Base-by-base conservation (phyloP, 2,329 filamentous ascomycete genomes). In the Calonectria pseudoturangicola region DNA sequence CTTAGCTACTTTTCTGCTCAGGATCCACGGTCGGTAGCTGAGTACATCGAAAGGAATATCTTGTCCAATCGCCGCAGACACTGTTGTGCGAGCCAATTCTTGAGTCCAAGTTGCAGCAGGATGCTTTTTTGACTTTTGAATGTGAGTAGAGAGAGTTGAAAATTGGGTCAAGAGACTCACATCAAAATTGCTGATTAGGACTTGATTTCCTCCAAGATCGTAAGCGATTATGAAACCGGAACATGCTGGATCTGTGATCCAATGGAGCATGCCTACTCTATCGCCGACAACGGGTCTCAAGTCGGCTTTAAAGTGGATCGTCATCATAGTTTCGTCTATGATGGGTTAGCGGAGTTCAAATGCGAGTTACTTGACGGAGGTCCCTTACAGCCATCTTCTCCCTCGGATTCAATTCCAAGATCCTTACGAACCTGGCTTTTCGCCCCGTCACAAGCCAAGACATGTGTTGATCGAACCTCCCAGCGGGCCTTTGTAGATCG, bases 221-320 rank as follows among this genome's bases (percentile, higher is more conserved):
- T 87, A 87, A 0, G 82, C 84, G 41, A 87, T 86, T 30, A 87
- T 85, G 74, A 87, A 86, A 0, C 86, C 85, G 2, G 85, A 84
- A 27, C 82, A 83, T 7, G 81, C 79, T 0, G 86, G 85, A 62
- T 87, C 85, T 73, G 84, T 83, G 21, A 87, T 81, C 85, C 85
- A 87, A 72, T 87, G 84, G 3, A 87, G 75, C 85, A 87, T 87
- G 6, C 86, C 85, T 0, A 85, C 83, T 27, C 81, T 77, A 0
- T 84, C 79, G 4, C 79, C 78, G 0, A 87, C 76, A 0, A 87
- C 77, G 1, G 84, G 81, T 0, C 83, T 80, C 2, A 87, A 77
- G 54, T 87, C 79, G 0, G 85, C 84, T 48, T 85, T 85, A 73
- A 87, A 83, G 50, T 87, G 85, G 16, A 87, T 86, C 0, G 85